Conservation (phyloP, 495 filamentous ascomycete species). For the Talaromyces adpressus region DNA sequence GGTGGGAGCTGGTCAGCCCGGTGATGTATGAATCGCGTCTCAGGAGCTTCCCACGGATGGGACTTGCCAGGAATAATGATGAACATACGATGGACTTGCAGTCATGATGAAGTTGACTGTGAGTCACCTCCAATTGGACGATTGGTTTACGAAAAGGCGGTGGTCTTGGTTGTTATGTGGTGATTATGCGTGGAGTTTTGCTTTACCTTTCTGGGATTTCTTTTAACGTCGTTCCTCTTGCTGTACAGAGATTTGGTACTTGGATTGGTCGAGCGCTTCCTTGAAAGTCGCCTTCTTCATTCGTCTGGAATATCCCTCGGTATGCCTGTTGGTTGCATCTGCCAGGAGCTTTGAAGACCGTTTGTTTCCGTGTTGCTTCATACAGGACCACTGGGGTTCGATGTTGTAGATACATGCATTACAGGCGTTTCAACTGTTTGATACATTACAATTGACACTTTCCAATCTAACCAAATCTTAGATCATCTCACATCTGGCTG, state of each 20-base stretch:
- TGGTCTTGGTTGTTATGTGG: conserved; percentile 6
- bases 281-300: neutral
- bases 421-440: conserved; percentile 10
- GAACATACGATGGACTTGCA: neutral
- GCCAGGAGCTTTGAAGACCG: conserved; percentile 24
- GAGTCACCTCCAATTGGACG: neutral
- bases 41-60: neutral
- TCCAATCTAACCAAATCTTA: neutral
- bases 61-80: neutral
- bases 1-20: neutral
- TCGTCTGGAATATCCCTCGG: neutral
- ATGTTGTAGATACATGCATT: conserved; percentile 12
- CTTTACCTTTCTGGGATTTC: neutral
- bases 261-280: neutral
- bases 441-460: conserved; percentile 3
- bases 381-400: conserved; percentile 5
- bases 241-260: conserved; percentile 7
- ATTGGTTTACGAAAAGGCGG: conserved; percentile 7
- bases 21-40: neutral
- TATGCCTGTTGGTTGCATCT: conserved; percentile 18
- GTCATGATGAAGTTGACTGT: conserved; percentile 7
- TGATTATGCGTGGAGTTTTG: conserved; percentile 4
- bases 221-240: neutral
- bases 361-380: conserved; percentile 6
- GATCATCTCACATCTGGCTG: neutral